Base-by-base conservation (phyloP, 148 eudicot genomes). In the Tetragonia tetragonoides region DNA sequence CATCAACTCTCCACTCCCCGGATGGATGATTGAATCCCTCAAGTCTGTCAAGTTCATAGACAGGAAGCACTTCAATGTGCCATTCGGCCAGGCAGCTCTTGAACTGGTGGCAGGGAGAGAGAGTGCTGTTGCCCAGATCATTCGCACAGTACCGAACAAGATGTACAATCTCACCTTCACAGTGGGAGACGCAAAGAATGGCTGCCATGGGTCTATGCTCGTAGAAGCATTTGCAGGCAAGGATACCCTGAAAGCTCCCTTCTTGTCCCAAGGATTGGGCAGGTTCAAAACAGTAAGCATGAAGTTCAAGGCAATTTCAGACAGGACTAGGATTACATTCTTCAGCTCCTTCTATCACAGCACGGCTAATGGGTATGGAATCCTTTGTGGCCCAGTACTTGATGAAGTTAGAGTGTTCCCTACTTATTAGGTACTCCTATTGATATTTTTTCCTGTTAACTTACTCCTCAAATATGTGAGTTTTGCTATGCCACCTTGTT, bases 81-180 rank as follows among this genome's bases (percentile, higher is more conserved):
- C 98, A 0, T 81, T 51, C 20, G 94, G 98, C 7, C 49, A 53
- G 6, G 79, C 87, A 10, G 98, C 97, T 16, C 63, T 94, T 5
- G 98, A 94, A 82, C 81, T 94, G 1, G 88, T 92, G 28, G 97
- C 97, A 66, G 97, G 98, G 15, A 80, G 95, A 78, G 98, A 94
- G 71, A 94, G 95, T 12, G 93, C 95, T 20, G 75, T 94, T 64
- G 93, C 97, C 3, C 93, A 89, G 72, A 62, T 92, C 66, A 80
- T 94, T 66, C 76, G 95, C 74, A 94, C 97, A 0, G 54, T 86
- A 23, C 86, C 88, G 0, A 85, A 88, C 79, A 87, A 84, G 75
- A 47, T 84, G 23, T 94, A 94, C 87, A 83, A 53, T 17, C 88
- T 92, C 24, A 67, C 86, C 3, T 92, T 92, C 81, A 38, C 78